Conservation (phyloP, 495 filamentous ascomycete species). For the Xanthoparmelia taractica region DNA sequence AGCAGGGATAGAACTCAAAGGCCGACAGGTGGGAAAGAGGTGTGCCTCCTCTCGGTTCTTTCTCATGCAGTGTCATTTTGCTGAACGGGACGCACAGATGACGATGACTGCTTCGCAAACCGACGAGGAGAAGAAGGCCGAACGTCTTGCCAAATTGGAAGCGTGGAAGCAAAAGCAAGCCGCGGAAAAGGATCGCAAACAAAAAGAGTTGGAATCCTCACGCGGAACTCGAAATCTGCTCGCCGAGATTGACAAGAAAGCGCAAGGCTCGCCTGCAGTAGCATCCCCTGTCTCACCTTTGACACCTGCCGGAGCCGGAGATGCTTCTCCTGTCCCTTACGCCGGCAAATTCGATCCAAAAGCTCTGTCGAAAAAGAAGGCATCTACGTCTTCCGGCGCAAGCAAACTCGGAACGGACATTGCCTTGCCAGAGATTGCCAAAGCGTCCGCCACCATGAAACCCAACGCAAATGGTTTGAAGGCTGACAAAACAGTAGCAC, state of each 20-base stretch:
- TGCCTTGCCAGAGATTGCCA: conserved; percentile 50
- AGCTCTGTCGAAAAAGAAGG: conserved; percentile 67
- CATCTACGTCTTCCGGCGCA: conserved; percentile 35
- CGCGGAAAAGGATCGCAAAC: conserved; percentile 68
- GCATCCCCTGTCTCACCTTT: conserved; percentile 53
- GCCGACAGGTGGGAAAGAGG: conserved; percentile 47
- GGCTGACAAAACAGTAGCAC: conserved; percentile 46
- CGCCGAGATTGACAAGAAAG: conserved; percentile 68
- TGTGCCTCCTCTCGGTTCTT: conserved; percentile 29
- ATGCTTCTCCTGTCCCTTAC: conserved; percentile 48
- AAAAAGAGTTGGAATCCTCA: conserved; percentile 55
- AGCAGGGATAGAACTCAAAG: conserved; percentile 47
- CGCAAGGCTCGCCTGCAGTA: conserved; percentile 45
- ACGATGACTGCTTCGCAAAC: conserved; percentile 49
- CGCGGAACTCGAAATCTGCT: conserved; percentile 59
- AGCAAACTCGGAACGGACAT: conserved; percentile 55
- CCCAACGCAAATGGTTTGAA: conserved; percentile 41
- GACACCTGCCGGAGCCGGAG: conserved; percentile 35
- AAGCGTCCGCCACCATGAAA: conserved; percentile 40
- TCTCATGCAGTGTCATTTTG: background rate
- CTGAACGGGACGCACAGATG: background rate
- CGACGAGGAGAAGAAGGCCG: conserved; percentile 78
- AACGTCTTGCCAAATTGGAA: conserved; percentile 74
- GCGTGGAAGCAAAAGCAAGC: conserved; percentile 87
- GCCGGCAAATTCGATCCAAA: conserved; percentile 85